Conservation (phyloP, 306 rosid genomes). For the Leucaena leucocephala region DNA sequence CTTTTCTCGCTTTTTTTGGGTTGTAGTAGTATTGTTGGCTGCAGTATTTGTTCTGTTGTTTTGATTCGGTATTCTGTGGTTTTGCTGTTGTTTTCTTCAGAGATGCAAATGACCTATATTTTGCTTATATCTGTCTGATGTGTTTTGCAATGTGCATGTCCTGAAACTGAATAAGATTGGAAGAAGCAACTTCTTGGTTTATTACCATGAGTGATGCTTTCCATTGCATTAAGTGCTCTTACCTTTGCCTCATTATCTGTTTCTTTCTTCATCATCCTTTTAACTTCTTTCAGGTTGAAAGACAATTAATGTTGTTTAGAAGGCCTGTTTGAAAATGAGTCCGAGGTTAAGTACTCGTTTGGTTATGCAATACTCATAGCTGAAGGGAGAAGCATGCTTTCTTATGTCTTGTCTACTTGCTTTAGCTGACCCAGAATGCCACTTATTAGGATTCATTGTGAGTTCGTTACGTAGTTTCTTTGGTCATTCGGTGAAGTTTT, state of each 20-base stretch:
- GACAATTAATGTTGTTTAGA: neutral
- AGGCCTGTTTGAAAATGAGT: neutral
- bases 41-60: neutral
- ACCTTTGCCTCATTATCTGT: conserved; percentile 11
- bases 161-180: conserved; percentile 3
- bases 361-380: neutral
- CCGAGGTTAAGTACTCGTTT: conserved; percentile 10
- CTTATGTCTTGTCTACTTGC: conserved; percentile 5
- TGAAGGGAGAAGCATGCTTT: neutral
- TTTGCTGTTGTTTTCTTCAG: conserved; percentile 11
- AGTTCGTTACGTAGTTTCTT: neutral
- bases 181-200: conserved; percentile 21
- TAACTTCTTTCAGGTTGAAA: conserved; percentile 27
- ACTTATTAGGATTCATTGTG: conserved; percentile 11
- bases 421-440: conserved; percentile 21
- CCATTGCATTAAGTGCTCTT: neutral
- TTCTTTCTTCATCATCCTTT: conserved; percentile 7
- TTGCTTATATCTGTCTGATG: neutral
- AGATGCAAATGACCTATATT: neutral
- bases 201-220: neutral
- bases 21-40: neutral
- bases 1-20: neutral
- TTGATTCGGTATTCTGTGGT: neutral
- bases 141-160: conserved; percentile 13
- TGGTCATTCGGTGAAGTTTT: too few species aligned